These are phyloP conservation scores for Sporothrix luriei DNA, from an alignment of 2,329 filamentous ascomycete genomes.

Conservation along the genomic window DNA sequence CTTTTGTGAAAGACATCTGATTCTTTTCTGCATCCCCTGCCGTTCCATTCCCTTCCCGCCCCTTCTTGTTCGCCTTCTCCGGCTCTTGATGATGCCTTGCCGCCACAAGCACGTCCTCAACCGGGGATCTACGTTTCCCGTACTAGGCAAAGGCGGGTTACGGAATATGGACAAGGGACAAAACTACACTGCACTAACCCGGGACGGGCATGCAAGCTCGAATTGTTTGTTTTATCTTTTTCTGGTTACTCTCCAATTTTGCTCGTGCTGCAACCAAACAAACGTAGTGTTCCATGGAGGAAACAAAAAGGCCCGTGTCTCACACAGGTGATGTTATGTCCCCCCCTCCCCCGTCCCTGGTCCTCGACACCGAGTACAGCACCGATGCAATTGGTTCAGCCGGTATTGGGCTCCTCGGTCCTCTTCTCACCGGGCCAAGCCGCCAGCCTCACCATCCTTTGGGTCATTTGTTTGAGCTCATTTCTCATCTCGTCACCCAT, in stretches of 20 bases:
- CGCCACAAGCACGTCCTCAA: not conserved
- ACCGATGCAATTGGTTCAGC: conserved; percentile 13
- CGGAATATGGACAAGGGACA: conserved; percentile 23
- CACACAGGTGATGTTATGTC: conserved; percentile 14
- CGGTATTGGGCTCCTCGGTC: not conserved
- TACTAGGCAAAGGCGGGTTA: conserved; percentile 26
- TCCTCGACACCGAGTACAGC: conserved; percentile 28
- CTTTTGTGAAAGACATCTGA: not conserved
- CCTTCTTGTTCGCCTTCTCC: conserved; percentile 27
- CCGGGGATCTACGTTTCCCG: conserved; percentile 18
- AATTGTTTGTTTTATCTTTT: not conserved
- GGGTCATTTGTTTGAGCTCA: not conserved
- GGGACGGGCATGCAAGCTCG: not conserved
- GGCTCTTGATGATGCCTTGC: conserved; percentile 12
- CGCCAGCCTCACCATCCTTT: conserved; percentile 33
- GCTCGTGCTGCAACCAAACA: conserved; percentile 17
- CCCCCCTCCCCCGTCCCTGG: too few relatives aligned
- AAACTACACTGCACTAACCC: not conserved
- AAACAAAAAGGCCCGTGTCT: conserved; percentile 3
- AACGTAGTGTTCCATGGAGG: conserved; percentile 10
- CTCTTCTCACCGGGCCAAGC: conserved; percentile 29
- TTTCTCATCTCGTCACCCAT: not conserved
- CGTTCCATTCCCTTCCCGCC: conserved; percentile 25
- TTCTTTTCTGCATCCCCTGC: not conserved
- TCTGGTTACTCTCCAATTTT: not conserved